These are phyloP conservation scores for Pichia sp. DNA, from an alignment of 1,139 yeast genomes.

Conservation along the genomic window DNA sequence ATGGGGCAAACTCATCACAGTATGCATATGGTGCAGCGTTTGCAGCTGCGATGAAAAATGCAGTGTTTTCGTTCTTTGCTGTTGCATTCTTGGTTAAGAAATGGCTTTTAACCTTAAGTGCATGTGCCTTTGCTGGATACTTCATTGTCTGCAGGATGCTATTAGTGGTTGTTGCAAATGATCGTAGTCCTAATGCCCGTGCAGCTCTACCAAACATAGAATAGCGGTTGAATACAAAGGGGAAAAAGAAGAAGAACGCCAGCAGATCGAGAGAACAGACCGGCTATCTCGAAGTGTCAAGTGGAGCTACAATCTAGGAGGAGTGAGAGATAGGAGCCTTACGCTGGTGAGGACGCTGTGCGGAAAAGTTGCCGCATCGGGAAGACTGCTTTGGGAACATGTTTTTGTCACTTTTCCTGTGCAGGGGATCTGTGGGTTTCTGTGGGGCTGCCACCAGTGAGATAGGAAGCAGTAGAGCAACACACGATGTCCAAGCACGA, in stretches of 20 bases:
- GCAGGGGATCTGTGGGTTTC: too few relatives aligned
- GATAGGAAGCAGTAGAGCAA: too few relatives aligned
- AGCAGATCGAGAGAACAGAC: too few relatives aligned
- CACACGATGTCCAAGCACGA: neutral
- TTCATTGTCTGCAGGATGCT: slow-evolving; percentile 30
- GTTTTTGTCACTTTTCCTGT: too few relatives aligned
- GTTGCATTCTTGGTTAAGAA: slow-evolving; percentile 33
- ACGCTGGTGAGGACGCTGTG: too few relatives aligned
- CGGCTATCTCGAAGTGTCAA: too few relatives aligned
- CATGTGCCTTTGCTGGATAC: slow-evolving; percentile 79
- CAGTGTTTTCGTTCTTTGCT: slow-evolving; percentile 13
- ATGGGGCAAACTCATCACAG: slow-evolving; percentile 75
- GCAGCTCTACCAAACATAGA: neutral
- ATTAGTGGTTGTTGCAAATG: neutral
- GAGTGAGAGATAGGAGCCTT: too few relatives aligned
- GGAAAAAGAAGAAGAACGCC: neutral
- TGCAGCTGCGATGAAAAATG: slow-evolving; percentile 66
- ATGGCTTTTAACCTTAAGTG: slow-evolving; percentile 48
- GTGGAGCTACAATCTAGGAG: too few relatives aligned
- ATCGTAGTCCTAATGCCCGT: neutral
- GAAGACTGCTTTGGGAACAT: too few relatives aligned
- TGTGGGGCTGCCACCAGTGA: too few relatives aligned
- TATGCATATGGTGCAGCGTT: slow-evolving; percentile 62
- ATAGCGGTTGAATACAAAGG: neutral
- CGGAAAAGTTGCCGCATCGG: too few relatives aligned